Evolutionary conservation across 2,329 filamentous ascomycete species (phyloP), one percentile per base, ranked within the genome.

Genomic region (Metarhizium robertsii): DNA sequence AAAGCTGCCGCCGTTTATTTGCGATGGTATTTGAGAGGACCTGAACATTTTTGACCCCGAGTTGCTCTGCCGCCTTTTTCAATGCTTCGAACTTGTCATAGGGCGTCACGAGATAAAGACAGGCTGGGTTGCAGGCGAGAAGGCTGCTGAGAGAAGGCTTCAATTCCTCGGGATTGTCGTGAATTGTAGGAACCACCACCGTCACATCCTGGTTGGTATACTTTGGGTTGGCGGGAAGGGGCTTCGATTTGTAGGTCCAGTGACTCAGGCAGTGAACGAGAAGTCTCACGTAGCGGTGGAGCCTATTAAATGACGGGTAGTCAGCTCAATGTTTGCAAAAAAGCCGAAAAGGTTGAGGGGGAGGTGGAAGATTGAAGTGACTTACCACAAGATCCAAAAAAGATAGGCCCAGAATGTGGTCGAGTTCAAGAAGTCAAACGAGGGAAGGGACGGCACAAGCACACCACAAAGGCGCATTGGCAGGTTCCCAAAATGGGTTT

Each of bases 1-100:
- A 95, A 67, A 97, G 91, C 71, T 97, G 92, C 20, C 92, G 84
- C 55, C 92, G 87, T 77, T 97, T 97, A 76, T 97, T 97, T 62
- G 92, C 91, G 67, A 96, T 92, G 58, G 81, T 79, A 34, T 91
- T 88, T 60, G 82, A 86, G 61, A 92, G 78, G 47, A 95, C 85
- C 55, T 84, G 81, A 61, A 96, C 84, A 60, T 82, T 84, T 56
- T 82, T 79, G 55, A 75, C 73, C 47, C 69, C 68, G 40, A 87
- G 71, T 29, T 84, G 83, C 59, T 81, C 79, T 20, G 82, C 84
- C 69, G 94, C 84, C 60, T 77, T 75, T 65, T 86, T 73, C 20
- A 92, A 79, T 53, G 81, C 85, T 58, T 83, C 79, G 59, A 86
- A 77, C 71, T 94, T 94, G 67, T 87, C 84, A 61, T 87, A 84